Percentiles rank a stretch among this genome's conserved stretches.
Evolutionary conservation across 225 moss, liverwort and hornwort species (phyloP).

Genomic region (Sphagnum contortum): DNA sequence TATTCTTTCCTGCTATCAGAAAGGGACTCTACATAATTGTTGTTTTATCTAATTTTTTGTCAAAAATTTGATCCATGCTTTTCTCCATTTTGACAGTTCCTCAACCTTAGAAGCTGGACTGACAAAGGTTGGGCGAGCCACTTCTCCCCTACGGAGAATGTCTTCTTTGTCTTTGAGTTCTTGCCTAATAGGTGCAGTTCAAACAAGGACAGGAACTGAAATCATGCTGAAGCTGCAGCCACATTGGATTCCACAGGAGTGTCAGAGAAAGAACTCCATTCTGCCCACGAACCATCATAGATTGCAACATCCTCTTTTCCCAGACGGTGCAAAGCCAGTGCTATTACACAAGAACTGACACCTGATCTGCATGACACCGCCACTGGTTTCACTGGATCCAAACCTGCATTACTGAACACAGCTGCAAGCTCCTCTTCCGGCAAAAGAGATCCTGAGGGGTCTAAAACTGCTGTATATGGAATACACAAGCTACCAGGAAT

Average conservation of each 20-base stretch:
- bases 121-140: no score
- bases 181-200: no score
- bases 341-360: slow-evolving; percentile 87
- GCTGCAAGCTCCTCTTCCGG: slow-evolving; percentile 42
- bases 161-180: no score
- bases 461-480: slow-evolving; percentile 77
- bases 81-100: no score
- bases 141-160: no score
- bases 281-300: slow-evolving; percentile 98
- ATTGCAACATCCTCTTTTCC: slow-evolving; percentile 69
- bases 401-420: slow-evolving; percentile 58
- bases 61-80: no score
- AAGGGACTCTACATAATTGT: no score
- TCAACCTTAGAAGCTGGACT: no score
- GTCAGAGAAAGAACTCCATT: slow-evolving; percentile 69
- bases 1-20: no score
- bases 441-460: slow-evolving; percentile 52
- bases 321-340: slow-evolving; percentile 76
- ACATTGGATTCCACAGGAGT: slow-evolving; percentile 42
- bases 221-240: no score
- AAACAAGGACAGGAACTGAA: no score
- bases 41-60: no score
- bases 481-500: slow-evolving; percentile 79
- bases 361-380: slow-evolving; percentile 87
- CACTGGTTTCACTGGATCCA: slow-evolving; percentile 50